phyloP scores from a whole-genome alignment of 768 basidiomycete species.

The Mycena alexandri region DNA sequence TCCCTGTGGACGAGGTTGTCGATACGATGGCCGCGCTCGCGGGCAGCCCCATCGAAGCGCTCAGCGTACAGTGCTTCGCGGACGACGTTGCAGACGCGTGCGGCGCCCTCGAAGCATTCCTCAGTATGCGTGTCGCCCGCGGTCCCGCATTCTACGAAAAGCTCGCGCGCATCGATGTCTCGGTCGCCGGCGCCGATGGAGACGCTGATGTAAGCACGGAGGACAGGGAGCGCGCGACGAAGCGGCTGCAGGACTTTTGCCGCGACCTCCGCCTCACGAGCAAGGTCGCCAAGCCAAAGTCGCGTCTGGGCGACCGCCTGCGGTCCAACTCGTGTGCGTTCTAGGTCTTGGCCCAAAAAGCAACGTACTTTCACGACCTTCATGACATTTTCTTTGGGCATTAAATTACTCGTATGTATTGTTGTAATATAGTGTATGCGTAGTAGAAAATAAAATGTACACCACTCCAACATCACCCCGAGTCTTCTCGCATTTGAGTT shows the following conservation, averaged over 20 bases:
- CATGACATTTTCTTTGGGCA: slow-evolving; percentile 4
- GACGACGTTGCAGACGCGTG: slow-evolving; percentile 76
- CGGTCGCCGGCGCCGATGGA: slow-evolving; percentile 53
- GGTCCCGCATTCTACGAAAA: slow-evolving; percentile 64
- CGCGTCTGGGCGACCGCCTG: slow-evolving; percentile 28
- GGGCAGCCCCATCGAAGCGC: slow-evolving; percentile 68
- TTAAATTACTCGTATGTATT: not conserved
- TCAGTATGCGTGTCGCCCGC: slow-evolving; percentile 63
- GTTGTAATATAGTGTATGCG: not conserved
- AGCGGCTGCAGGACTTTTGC: slow-evolving; percentile 63
- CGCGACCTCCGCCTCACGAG: slow-evolving; percentile 59
- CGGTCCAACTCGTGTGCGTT: slow-evolving; percentile 37
- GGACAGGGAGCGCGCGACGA: slow-evolving; percentile 51
- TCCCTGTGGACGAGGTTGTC: slow-evolving; percentile 71
- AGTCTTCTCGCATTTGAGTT: no score
- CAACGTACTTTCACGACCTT: not conserved
- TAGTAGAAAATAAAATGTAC: not conserved
- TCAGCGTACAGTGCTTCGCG: slow-evolving; percentile 71
- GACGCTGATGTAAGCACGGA: slow-evolving; percentile 56
- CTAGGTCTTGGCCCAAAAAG: not conserved
- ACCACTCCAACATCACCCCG: no score
- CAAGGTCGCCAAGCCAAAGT: slow-evolving; percentile 42
- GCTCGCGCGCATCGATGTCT: slow-evolving; percentile 63
- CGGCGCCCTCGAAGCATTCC: slow-evolving; percentile 66
- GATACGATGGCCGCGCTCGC: slow-evolving; percentile 71